A percentile compares a stretch with the other conserved stretches of the same genome.
These are phyloP conservation scores for Hyphopichia burtonii DNA, from an alignment of 1,139 yeast genomes.

Conservation along the genomic window DNA sequence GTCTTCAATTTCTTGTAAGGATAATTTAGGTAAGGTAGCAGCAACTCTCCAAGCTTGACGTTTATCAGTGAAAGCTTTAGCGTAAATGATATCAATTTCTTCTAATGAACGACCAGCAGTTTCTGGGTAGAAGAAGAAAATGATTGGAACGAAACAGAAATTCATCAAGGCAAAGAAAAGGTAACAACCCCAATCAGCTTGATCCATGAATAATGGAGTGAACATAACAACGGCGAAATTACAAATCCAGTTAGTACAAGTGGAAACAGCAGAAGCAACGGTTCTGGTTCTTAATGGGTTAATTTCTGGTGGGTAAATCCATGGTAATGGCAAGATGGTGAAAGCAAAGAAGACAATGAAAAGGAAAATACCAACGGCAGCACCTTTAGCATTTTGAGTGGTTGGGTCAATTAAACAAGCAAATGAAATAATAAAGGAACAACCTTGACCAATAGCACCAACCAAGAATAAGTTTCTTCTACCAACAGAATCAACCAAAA, in stretches of 20 bases:
- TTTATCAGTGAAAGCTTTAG: slow-evolving; percentile 45
- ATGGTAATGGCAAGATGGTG: slow-evolving; percentile 53
- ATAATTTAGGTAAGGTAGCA: slow-evolving; percentile 45
- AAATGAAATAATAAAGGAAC: slow-evolving; percentile 34
- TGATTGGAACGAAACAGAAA: slow-evolving; percentile 34
- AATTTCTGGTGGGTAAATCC: slow-evolving; percentile 60
- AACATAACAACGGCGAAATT: slow-evolving; percentile 25
- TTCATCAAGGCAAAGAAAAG: slow-evolving; percentile 40
- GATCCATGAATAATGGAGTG: slow-evolving; percentile 39
- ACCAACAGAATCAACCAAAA: slow-evolving; percentile 61
- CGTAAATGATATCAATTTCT: slow-evolving; percentile 43
- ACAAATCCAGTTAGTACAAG: slow-evolving; percentile 32
- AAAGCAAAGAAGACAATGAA: slow-evolving; percentile 52
- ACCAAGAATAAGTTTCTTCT: slow-evolving; percentile 58
- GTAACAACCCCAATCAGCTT: slow-evolving; percentile 40
- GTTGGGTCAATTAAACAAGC: slow-evolving; percentile 2
- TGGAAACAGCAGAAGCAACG: slow-evolving; percentile 48
- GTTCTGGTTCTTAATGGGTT: slow-evolving; percentile 58
- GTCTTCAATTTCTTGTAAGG: slow-evolving; percentile 42
- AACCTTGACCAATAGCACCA: slow-evolving; percentile 47
- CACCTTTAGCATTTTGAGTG: slow-evolving; percentile 14
- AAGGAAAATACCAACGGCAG: slow-evolving; percentile 44
- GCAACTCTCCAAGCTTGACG: slow-evolving; percentile 51
- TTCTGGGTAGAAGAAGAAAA: slow-evolving; percentile 47
- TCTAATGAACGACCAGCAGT: slow-evolving; percentile 47